Percentiles rank a stretch among this genome's conserved stretches.
phyloP scores from a whole-genome alignment of 148 eudicot species.

The Nepenthes mirabilis region DNA sequence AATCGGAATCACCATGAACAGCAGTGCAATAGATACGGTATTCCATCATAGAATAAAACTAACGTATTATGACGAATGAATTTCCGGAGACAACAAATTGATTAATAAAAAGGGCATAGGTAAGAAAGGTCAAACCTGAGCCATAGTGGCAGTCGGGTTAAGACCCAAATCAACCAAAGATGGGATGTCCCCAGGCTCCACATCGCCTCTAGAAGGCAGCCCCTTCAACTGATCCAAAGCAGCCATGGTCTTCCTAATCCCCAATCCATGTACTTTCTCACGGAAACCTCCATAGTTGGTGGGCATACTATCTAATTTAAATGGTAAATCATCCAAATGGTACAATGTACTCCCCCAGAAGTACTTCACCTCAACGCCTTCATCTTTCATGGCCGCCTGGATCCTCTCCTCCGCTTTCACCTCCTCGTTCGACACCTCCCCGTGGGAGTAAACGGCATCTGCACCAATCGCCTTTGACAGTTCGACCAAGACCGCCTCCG shows the following conservation, averaged over 20 bases:
- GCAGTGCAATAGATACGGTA: no score
- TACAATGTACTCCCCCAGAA: slow-evolving; percentile 97
- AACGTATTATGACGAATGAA: no score
- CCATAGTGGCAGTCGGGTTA: slow-evolving; percentile 49
- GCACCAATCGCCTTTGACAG: slow-evolving; percentile 76
- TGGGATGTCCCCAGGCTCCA: slow-evolving; percentile 80
- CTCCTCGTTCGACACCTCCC: slow-evolving; percentile 79
- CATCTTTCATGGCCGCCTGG: slow-evolving; percentile 64
- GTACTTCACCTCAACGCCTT: slow-evolving; percentile 84
- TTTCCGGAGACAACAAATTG: no score
- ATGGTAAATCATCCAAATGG: slow-evolving; percentile 92
- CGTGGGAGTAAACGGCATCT: slow-evolving; percentile 59
- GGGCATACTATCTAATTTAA: slow-evolving; percentile 75
- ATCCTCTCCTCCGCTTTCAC: slow-evolving; percentile 66
- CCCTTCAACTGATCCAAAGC: slow-evolving; percentile 76
- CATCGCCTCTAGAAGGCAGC: slow-evolving; percentile 69
- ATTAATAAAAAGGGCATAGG: not conserved
- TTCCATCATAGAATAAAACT: no score
- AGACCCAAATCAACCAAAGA: slow-evolving; percentile 80
- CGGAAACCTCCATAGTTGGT: slow-evolving; percentile 85
- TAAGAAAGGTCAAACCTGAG: slow-evolving; percentile 41
- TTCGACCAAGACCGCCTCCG: slow-evolving; percentile 65
- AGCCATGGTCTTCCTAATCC: slow-evolving; percentile 70
- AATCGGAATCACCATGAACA: no score
- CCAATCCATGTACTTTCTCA: slow-evolving; percentile 70